Evolutionary conservation across 495 filamentous ascomycete species (phyloP), one percentile per base, ranked within the genome.

Genomic region (Xylaria acuta): DNA sequence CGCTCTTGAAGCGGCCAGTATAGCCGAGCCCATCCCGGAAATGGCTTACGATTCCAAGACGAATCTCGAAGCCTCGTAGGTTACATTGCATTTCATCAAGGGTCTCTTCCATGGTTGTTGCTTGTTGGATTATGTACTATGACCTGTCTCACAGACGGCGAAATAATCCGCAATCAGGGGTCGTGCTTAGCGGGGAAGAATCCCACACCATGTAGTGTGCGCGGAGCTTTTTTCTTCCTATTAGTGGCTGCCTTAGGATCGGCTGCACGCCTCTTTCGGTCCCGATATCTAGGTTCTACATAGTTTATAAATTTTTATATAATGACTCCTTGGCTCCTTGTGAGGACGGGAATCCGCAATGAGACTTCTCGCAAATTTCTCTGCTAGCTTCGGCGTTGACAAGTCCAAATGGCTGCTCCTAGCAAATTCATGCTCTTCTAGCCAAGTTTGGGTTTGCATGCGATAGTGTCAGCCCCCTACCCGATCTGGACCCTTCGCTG

Each of bases 391-490:
- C 7, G 62, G 59, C 27, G 53, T 47, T 59, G 32, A 38, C 49
- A 45, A 25, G 16, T 64, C 69, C 40, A 22, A 27, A 43, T 8
- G 45, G 53, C 45, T 27, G 38, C 53, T 45, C 67, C 27, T 60
- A 36, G 65, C 65, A 41, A 49, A 32, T 45, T 59, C 22, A 53
- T 70, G 68, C 49, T 32, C 20, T 41, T 47, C 47, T 47, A 51
- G 58, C 68, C 45, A 71, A 71, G 47, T 54, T 47, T 56, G 45
- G 59, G 59, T 36, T 64, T 64, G 68, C 59, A 41, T 64, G 43
- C 59, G 45, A 62, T 49, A 58, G 68, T 45, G 60, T 64, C 63
- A 66, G 41, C 62, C 70, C 68, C 70, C 59, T 72, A 72, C 63
- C 70, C 63, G 70, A 72, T 60, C 70, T 72, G 63, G 47, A 41